Evolutionary conservation across 768 basidiomycete species (phyloP).

Genomic region (Mrakia gelida): DNA sequence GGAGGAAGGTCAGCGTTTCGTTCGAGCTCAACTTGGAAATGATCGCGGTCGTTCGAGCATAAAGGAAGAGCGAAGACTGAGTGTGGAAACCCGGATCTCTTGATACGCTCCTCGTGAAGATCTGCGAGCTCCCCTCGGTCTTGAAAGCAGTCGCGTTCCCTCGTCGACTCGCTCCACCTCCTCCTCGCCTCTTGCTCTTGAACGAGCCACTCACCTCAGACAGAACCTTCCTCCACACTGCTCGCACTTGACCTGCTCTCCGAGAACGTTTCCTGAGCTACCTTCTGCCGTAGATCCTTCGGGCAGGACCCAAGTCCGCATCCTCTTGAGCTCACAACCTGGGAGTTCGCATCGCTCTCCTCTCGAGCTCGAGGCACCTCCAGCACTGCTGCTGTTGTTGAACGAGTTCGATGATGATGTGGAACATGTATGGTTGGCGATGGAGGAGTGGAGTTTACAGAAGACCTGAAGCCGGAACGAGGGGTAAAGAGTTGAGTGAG

Average conservation of each 20-base stretch:
- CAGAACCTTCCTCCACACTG: conserved; percentile 5
- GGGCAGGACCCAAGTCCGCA: background rate
- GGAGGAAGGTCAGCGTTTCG: background rate
- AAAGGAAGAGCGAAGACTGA: no score
- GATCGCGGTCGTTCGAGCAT: background rate
- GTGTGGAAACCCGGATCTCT: no score
- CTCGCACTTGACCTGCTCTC: conserved; percentile 12
- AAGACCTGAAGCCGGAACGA: background rate
- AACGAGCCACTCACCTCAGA: background rate
- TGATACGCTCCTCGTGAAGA: no score
- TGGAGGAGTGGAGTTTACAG: conserved; percentile 10
- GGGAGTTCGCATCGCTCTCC: conserved; percentile 6
- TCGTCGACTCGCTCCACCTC: no score
- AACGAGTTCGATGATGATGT: background rate
- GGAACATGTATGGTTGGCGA: background rate
- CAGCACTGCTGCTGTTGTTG: background rate
- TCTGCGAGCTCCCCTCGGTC: background rate
- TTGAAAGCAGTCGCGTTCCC: no score
- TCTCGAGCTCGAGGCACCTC: background rate
- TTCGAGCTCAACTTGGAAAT: background rate
- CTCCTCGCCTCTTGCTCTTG: no score
- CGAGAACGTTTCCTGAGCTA: background rate
- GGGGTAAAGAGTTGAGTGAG: background rate
- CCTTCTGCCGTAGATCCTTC: background rate
- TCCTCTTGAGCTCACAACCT: background rate